Percentiles rank a stretch among this genome's conserved stretches.
phyloP scores from a whole-genome alignment of 73 alveolate species.

The Stentor coeruleus region DNA sequence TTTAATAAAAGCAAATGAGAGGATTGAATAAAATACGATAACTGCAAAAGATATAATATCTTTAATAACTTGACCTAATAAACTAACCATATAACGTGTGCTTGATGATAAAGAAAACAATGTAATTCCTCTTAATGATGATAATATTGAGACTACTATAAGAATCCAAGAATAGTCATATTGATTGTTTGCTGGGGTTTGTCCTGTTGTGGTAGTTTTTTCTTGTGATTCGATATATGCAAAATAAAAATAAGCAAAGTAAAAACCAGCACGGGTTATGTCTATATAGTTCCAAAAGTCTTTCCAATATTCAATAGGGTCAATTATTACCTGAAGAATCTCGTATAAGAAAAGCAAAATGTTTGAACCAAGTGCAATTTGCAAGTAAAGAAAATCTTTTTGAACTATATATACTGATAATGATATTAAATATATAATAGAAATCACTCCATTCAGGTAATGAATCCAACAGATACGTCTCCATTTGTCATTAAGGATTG shows the following conservation, averaged over 20 bases:
- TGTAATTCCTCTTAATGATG: neutral
- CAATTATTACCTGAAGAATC: neutral
- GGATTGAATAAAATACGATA: neutral
- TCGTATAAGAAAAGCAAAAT: neutral
- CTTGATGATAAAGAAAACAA: no score
- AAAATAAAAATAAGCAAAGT: neutral
- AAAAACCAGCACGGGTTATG: neutral
- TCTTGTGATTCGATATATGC: neutral
- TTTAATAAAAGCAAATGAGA: neutral
- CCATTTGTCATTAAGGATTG: no score
- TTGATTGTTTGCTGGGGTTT: no score
- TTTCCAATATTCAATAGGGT: neutral
- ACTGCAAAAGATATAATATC: neutral
- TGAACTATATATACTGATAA: no score
- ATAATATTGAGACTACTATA: neutral
- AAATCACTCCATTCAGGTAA: no score
- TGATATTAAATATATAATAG: no score
- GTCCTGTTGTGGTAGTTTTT: no score
- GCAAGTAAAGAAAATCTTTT: no score
- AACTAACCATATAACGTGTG: neutral
- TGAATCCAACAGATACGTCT: no score
- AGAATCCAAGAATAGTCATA: neutral
- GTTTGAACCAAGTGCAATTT: no score
- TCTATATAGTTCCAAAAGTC: neutral
- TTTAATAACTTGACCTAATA: neutral